phyloP scores from a whole-genome alignment of 805 yeast genomes.

The Zygosaccharomyces siamensis region DNA sequence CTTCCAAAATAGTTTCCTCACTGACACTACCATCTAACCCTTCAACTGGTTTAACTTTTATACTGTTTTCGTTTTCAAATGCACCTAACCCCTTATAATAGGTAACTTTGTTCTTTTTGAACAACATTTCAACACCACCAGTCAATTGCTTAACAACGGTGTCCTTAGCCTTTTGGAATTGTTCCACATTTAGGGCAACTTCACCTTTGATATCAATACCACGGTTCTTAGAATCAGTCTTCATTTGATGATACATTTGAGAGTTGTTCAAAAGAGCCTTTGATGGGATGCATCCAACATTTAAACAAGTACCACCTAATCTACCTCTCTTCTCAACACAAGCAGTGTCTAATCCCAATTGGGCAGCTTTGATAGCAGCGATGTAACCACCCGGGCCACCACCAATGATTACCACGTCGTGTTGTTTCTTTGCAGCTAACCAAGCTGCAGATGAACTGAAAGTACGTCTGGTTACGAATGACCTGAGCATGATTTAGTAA shows the following conservation, averaged over 20 bases:
- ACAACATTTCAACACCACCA: constrained; percentile 87
- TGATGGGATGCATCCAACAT: constrained; percentile 99
- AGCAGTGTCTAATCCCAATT: constrained; percentile 88
- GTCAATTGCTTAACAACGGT: constrained; percentile 85
- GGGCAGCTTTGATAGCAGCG: constrained; percentile 98
- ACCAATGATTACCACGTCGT: constrained; percentile 92
- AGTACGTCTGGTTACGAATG: constrained; percentile 12
- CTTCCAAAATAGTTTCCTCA: constrained; percentile 63
- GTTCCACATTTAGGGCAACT: constrained; percentile 66
- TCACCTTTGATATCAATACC: constrained; percentile 80
- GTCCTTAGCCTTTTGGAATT: constrained; percentile 89
- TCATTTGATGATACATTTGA: constrained; percentile 82
- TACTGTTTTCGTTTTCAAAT: constrained; percentile 71
- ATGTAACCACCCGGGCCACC: constrained; percentile 99
- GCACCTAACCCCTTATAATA: constrained; percentile 93
- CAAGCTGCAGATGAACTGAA: constrained; percentile 14
- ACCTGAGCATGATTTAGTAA: constrained; percentile 15
- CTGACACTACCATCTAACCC: constrained; percentile 65
- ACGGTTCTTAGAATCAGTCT: constrained; percentile 75
- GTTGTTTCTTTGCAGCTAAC: constrained; percentile 43
- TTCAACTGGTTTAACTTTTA: constrained; percentile 80
- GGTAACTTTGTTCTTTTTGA: constrained; percentile 92
- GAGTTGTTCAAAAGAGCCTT: constrained; percentile 94
- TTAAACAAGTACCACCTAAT: constrained; percentile 97
- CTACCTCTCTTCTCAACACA: constrained; percentile 96